These are phyloP conservation scores for Chaetomiaceae sp. DNA, from an alignment of 2,329 filamentous ascomycete genomes.

Conservation along the genomic window DNA sequence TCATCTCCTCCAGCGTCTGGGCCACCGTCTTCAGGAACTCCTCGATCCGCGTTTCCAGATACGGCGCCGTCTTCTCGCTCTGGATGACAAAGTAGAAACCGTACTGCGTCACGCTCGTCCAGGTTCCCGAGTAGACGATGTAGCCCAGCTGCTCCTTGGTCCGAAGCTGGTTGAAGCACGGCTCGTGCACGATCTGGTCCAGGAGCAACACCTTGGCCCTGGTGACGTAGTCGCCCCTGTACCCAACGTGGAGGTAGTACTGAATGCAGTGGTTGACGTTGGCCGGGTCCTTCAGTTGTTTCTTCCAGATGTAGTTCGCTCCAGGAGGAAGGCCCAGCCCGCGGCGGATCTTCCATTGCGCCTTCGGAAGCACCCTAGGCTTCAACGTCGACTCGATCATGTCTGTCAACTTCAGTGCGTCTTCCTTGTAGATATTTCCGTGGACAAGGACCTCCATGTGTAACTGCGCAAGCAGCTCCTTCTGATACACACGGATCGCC, in stretches of 20 bases:
- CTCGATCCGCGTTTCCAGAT: slow-evolving; percentile 83
- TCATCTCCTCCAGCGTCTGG: slow-evolving; percentile 65
- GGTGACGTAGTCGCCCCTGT: slow-evolving; percentile 59
- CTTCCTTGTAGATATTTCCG: slow-evolving; percentile 91
- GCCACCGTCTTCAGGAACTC: slow-evolving; percentile 68
- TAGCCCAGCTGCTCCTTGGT: slow-evolving; percentile 98
- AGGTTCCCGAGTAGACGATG: slow-evolving; percentile 79
- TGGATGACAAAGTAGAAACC: slow-evolving; percentile 89
- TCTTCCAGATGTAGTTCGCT: slow-evolving; percentile 77
- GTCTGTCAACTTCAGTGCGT: slow-evolving; percentile 78
- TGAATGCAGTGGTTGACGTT: slow-evolving; percentile 88
- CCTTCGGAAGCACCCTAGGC: slow-evolving; percentile 63
- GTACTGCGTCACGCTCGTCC: slow-evolving; percentile 67
- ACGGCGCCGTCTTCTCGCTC: slow-evolving; percentile 78
- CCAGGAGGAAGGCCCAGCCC: slow-evolving; percentile 72
- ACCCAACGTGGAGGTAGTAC: slow-evolving; percentile 66
- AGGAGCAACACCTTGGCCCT: slow-evolving; percentile 75
- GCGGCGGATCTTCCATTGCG: slow-evolving; percentile 73
- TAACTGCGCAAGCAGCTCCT: slow-evolving; percentile 72
- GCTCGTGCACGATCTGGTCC: slow-evolving; percentile 87
- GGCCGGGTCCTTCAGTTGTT: slow-evolving; percentile 72
- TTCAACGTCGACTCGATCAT: slow-evolving; percentile 73
- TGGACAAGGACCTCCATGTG: slow-evolving; percentile 85
- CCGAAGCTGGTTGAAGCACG: slow-evolving; percentile 86
- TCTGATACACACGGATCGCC: slow-evolving; percentile 70